phyloP scores from a whole-genome alignment of 306 rosid genomes.

The Comarum palustre region DNA sequence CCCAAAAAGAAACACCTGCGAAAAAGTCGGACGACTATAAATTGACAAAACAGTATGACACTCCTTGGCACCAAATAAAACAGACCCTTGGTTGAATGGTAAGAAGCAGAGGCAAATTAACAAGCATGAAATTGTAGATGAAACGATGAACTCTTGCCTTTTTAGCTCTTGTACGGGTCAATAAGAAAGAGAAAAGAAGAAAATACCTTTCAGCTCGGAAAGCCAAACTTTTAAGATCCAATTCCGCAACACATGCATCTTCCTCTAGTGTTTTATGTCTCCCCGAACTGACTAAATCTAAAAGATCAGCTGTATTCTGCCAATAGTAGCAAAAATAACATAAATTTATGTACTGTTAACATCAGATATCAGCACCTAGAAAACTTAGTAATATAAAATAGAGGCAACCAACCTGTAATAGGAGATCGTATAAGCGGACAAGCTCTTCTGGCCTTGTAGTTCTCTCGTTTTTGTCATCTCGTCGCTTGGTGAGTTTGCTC shows the following conservation, averaged over 20 bases:
- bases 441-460: conserved; percentile 99
- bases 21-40: conserved; percentile 19
- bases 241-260: conserved; percentile 66
- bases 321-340: conserved; percentile 25
- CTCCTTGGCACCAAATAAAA: conserved; percentile 1
- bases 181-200: conserved; percentile 17
- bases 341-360: conserved; percentile 26
- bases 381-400: conserved; percentile 13
- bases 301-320: conserved; percentile 93
- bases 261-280: conserved; percentile 80
- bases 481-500: conserved; percentile 76
- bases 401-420: conserved; percentile 61
- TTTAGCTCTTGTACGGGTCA: background rate
- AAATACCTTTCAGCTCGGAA: conserved; percentile 85
- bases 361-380: conserved; percentile 1
- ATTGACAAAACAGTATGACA: background rate
- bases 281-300: conserved; percentile 91
- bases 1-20: conserved; percentile 90
- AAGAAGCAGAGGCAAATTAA: background rate
- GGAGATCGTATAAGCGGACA: conserved; percentile 86
- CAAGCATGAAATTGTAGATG: background rate
- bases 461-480: conserved; percentile 85
- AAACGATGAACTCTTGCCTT: background rate
- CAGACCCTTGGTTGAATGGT: background rate
- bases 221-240: conserved; percentile 63